Evolutionary conservation across 352 stramenopile genomes (phyloP), one percentile per base, ranked within the genome.

Genomic region (Globisporangium ultimum): DNA sequence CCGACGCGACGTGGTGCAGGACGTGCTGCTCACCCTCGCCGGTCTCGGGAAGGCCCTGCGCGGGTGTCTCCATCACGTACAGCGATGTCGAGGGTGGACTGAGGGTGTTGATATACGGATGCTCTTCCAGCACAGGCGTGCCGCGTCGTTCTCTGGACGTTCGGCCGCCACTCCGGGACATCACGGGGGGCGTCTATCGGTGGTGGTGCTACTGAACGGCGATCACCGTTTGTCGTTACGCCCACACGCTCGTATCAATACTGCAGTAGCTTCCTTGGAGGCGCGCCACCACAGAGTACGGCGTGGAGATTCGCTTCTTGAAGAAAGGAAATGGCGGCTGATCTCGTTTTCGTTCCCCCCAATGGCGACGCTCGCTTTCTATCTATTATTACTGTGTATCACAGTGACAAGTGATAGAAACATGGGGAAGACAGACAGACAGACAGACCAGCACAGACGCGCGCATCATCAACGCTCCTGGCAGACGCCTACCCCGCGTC

Each of bases 1-100:
- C 54, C 12, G 34, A 36, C 32, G 43, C 46, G 11, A 61, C 53
- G 18, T 55, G 59, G 20, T 22, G 59, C 9, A 48, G 17, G 36
- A 51, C 36, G 21, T 17, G 18, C n/a, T 46, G 34, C 1, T 58
- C 59, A 20, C 47, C 65, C 22, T 70, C 59, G 36, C 71, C 63
- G 3, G 67, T 41, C 38, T 78, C 68, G 32, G 46, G 46, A 1
- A 40, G 21, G 15, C 67, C 63, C 53, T 71, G 61, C 45, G 70
- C 70, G 45, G 59, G 67, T 36, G 75, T 76, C 57, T 90, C 83
- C 78, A 92, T 91, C 57, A 90, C 74, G 70, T 87, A 89, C n/a
- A 88, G 46, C 21, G 71, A 67, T 36, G 63, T 68, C 38, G 61
- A 71, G n/a, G 76, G 68, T 28, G 72, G 82, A 53, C 71, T 87